Conservation (phyloP, 768 basidiomycete species). For the Leccinum sublutescens region DNA sequence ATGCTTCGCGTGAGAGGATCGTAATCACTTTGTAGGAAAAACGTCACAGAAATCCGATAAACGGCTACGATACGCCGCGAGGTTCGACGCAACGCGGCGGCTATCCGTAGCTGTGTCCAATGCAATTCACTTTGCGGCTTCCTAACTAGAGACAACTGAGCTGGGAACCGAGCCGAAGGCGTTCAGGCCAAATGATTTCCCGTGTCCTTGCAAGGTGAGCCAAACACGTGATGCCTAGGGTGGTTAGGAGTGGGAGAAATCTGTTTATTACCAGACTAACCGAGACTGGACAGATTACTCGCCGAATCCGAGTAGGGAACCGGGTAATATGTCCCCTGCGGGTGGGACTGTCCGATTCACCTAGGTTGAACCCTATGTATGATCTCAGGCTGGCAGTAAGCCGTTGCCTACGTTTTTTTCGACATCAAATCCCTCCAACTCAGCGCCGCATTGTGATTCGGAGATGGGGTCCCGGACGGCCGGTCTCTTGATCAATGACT, state of each 20-base stretch:
- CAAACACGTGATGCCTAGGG: not conserved
- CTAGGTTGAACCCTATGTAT: not conserved
- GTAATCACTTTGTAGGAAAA: not conserved
- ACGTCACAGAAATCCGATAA: not conserved
- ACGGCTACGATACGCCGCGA: slow-evolving; percentile 1
- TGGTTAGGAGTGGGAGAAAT: not conserved
- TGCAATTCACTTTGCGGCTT: not conserved
- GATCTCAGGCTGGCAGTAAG: not conserved
- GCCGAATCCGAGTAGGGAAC: not conserved
- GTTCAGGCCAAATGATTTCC: not conserved
- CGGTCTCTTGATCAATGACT: not conserved
- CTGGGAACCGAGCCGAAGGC: not conserved
- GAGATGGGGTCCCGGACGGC: not conserved
- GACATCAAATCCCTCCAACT: not conserved
- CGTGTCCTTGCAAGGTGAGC: not conserved
- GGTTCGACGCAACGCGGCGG: not conserved
- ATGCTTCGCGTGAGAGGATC: slow-evolving; percentile 5
- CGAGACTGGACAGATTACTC: not conserved
- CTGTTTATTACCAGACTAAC: not conserved
- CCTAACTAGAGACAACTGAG: not conserved
- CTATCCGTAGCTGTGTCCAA: not conserved
- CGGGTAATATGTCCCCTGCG: not conserved
- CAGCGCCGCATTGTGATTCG: not conserved
- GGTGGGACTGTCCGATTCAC: not conserved
- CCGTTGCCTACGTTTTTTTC: not conserved